phyloP scores from a whole-genome alignment of 768 basidiomycete genomes.

The Serendipita vermifera region DNA sequence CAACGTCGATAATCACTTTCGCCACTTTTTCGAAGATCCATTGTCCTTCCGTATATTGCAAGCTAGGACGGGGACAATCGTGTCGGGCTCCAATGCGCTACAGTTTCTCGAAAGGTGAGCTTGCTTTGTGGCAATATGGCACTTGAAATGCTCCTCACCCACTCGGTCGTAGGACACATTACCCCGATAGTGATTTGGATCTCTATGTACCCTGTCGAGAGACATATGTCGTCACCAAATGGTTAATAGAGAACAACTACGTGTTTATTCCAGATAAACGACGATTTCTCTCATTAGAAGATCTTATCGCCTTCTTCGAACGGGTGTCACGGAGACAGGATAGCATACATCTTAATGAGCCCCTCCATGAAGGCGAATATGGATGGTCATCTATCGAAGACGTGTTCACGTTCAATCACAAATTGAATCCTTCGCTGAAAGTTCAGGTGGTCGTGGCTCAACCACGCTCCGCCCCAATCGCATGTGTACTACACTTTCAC shows the following conservation, averaged over 20 bases:
- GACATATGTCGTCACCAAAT: conserved; percentile 25
- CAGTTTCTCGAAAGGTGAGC: conserved; percentile 35
- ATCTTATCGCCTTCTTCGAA: conserved; percentile 15
- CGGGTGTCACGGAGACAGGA: background rate
- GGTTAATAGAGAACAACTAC: too few relatives aligned
- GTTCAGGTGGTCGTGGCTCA: conserved; percentile 32
- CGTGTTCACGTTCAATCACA: conserved; percentile 26
- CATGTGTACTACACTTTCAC: conserved; percentile 34
- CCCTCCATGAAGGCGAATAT: conserved; percentile 13
- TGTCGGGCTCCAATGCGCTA: conserved; percentile 43
- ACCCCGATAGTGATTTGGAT: conserved; percentile 36
- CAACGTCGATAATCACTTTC: conserved; percentile 28
- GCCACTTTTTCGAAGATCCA: conserved; percentile 26
- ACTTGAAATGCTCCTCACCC: background rate
- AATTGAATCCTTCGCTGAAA: conserved; percentile 15
- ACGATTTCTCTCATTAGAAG: conserved; percentile 21
- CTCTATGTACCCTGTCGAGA: conserved; percentile 25
- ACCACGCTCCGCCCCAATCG: conserved; percentile 25
- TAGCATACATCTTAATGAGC: background rate
- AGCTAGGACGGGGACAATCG: conserved; percentile 30
- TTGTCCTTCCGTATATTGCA: conserved; percentile 34
- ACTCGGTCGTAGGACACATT: background rate
- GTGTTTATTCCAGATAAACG: conserved; percentile 16
- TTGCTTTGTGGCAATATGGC: background rate
- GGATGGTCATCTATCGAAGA: conserved; percentile 20